Evolutionary conservation across 169 alveolate species (phyloP).

Genomic region (Sarcocystis neurona): DNA sequence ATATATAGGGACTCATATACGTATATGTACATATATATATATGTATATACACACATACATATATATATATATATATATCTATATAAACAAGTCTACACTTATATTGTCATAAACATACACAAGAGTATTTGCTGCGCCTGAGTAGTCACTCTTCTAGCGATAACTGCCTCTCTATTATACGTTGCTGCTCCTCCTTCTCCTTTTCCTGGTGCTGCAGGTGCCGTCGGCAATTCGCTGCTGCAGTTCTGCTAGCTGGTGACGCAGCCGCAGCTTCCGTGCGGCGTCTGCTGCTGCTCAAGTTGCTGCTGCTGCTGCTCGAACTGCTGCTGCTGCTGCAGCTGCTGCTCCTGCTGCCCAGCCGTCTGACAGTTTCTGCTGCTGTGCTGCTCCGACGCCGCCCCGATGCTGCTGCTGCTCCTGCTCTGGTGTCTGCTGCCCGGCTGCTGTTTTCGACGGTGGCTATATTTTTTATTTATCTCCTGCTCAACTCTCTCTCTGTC

Average conservation of each 20-base stretch:
- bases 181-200: neutral
- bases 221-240: neutral
- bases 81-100: too few species aligned
- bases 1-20: too few species aligned
- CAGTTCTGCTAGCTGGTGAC: neutral
- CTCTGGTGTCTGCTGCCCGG: too few species aligned
- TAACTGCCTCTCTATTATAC: neutral
- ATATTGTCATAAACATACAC: neutral
- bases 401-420: too few species aligned
- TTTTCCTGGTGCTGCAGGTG: slow-evolving; percentile 9
- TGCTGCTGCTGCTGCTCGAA: slow-evolving; percentile 1
- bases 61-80: too few species aligned
- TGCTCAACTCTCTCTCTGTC: too few species aligned
- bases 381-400: too few species aligned
- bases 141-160: neutral
- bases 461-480: too few species aligned
- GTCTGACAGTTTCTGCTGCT: too few species aligned
- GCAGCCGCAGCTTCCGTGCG: neutral
- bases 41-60: too few species aligned
- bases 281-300: slow-evolving; percentile 10
- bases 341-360: slow-evolving; percentile 1
- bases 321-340: neutral
- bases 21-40: too few species aligned
- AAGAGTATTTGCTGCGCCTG: neutral
- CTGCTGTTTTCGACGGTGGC: too few species aligned